phyloP scores from a whole-genome alignment of 169 alveolate species.

The Fabrea salina region DNA sequence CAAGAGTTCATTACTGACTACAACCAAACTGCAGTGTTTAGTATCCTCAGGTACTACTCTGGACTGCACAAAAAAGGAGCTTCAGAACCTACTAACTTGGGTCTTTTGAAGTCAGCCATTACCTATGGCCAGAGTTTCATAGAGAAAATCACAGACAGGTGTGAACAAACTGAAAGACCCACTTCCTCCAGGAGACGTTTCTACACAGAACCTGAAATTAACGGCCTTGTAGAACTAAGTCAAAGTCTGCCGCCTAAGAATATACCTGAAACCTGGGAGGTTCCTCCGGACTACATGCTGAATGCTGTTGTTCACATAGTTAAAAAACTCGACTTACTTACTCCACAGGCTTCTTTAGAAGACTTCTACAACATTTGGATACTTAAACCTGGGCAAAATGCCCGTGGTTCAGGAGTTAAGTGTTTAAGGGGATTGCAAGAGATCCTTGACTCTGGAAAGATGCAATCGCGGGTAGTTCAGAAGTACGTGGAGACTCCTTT shows the following conservation, averaged over 20 bases:
- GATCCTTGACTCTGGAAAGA: conserved; percentile 49
- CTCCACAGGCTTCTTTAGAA: conserved; percentile 38
- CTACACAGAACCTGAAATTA: background rate
- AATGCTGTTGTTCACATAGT: background rate
- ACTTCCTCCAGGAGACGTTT: background rate
- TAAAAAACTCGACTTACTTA: background rate
- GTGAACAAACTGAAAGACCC: conserved; percentile 9
- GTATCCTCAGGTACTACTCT: conserved; percentile 38
- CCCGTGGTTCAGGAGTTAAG: conserved; percentile 75
- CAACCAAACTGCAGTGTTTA: conserved; percentile 44
- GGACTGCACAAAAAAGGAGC: background rate
- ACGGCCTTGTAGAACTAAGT: too few relatives aligned
- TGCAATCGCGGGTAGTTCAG: conserved; percentile 56
- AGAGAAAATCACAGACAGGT: background rate
- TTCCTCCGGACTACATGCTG: background rate
- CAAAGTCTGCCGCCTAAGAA: too few relatives aligned
- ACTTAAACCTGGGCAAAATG: conserved; percentile 70
- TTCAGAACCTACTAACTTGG: background rate
- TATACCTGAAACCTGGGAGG: background rate
- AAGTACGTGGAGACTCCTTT: conserved; percentile 75
- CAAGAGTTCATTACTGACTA: conserved; percentile 58
- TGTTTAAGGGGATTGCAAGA: conserved; percentile 54
- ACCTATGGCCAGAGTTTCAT: background rate
- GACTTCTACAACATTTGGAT: conserved; percentile 75
- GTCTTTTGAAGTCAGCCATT: background rate